These are phyloP conservation scores for Marasmius oreades DNA, from an alignment of 1,284 basidiomycete genomes.

Conservation along the genomic window DNA sequence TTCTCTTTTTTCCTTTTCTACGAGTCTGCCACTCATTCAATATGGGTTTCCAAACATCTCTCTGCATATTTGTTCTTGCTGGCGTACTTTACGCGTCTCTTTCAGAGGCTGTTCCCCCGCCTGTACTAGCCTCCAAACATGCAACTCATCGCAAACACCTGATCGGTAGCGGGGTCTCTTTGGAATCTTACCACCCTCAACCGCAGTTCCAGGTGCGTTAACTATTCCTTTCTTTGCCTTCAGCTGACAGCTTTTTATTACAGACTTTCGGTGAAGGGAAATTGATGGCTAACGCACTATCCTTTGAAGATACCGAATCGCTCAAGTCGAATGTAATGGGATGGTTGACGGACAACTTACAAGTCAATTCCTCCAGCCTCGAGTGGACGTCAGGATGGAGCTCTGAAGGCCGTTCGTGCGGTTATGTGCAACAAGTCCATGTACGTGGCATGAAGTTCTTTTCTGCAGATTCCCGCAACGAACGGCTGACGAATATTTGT, in stretches of 20 bases:
- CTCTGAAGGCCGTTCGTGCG: slow-evolving; percentile 26
- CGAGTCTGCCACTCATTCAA: slow-evolving; percentile 4
- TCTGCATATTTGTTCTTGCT: slow-evolving; percentile 18
- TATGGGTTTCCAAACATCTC: slow-evolving; percentile 18
- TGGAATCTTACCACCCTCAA: slow-evolving; percentile 39
- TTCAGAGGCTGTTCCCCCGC: slow-evolving; percentile 16
- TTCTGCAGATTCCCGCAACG: not conserved
- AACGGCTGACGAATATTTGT: not conserved
- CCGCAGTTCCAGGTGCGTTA: slow-evolving; percentile 34
- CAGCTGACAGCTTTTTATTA: not conserved
- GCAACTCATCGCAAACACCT: slow-evolving; percentile 23
- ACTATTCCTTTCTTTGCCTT: not conserved
- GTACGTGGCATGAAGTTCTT: slow-evolving; percentile 29
- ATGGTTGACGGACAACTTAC: slow-evolving; percentile 31
- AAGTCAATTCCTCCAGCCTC: slow-evolving; percentile 24
- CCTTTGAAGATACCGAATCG: slow-evolving; percentile 21
- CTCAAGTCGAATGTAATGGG: slow-evolving; percentile 31
- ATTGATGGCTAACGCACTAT: slow-evolving; percentile 27
- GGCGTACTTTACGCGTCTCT: slow-evolving; percentile 20
- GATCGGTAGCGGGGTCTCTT: slow-evolving; percentile 26
- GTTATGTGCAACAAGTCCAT: slow-evolving; percentile 39
- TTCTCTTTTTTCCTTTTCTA: not conserved
- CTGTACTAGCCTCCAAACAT: slow-evolving; percentile 6
- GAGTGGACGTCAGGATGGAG: slow-evolving; percentile 32
- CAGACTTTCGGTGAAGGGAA: slow-evolving; percentile 45